A percentile compares a stretch with the other conserved stretches of the same genome.
Conservation (phyloP, 768 basidiomycete genomes). For the Chalciporus chontae region DNA sequence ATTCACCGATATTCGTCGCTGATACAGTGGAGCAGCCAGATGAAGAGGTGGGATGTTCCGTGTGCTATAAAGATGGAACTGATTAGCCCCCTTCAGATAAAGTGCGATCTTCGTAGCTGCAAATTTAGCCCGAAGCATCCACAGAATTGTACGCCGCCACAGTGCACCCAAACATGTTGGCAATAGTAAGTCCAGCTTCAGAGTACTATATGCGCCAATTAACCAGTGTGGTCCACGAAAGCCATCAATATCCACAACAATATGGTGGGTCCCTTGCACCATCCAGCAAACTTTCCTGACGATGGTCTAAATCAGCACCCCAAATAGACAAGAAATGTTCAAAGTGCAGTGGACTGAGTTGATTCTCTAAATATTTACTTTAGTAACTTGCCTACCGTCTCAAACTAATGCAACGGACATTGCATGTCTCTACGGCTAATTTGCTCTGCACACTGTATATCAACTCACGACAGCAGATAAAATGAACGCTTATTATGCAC, state of each 20-base stretch:
- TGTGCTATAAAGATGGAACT: constrained; percentile 7
- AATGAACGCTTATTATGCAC: constrained; percentile 9
- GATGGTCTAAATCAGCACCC: constrained; percentile 39
- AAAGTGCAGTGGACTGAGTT: constrained; percentile 22
- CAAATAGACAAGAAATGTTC: constrained; percentile 61
- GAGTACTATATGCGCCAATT: constrained; percentile 4
- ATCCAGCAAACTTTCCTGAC: constrained; percentile 1
- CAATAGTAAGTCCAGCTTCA: constrained; percentile 52
- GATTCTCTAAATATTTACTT: constrained; percentile 7
- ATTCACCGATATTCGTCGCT: constrained; percentile 5
- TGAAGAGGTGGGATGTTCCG: constrained; percentile 43
- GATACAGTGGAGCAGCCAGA: constrained; percentile 42
- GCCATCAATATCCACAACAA: constrained; percentile 63
- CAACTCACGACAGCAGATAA: constrained; percentile 2
- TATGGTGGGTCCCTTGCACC: constrained; percentile 42
- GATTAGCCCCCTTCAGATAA: constrained; percentile 43
- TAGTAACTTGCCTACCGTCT: constrained; percentile 4
- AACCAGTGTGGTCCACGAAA: constrained; percentile 21
- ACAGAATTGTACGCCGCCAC: constrained; percentile 43
- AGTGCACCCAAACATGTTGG: constrained; percentile 59
- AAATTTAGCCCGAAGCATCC: constrained; percentile 63
- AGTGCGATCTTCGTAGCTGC: constrained; percentile 56
- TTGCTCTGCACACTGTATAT: constrained; percentile 10
- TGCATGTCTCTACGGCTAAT: constrained; percentile 7
- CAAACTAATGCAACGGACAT: constrained; percentile 5